A percentile compares a stretch with the other conserved stretches of the same genome.
These are phyloP conservation scores for Pelargonium fulgidum DNA, from an alignment of 441 rosid genomes.

Conservation along the genomic window DNA sequence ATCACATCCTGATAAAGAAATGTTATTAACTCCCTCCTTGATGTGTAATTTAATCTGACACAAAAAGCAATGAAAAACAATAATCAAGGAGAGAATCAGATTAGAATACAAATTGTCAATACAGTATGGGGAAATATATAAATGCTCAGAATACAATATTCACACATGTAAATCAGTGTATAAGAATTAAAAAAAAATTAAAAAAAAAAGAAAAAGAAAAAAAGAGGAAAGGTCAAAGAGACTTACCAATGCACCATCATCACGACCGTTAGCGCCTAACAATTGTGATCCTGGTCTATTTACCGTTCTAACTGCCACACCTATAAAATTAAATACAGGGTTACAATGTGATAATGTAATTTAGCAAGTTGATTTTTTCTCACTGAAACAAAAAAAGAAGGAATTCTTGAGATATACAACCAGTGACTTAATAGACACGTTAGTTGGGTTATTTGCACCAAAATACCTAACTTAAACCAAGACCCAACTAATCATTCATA, in stretches of 20 bases:
- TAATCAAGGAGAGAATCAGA: not conserved
- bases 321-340: conserved; percentile 16
- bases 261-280: conserved; percentile 25
- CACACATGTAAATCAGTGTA: conserved; percentile 10
- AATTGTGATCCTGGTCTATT: conserved; percentile 17
- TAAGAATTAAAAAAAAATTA: too few species aligned
- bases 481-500: not conserved
- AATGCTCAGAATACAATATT: conserved; percentile 8
- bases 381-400: not conserved
- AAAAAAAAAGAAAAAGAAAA: not conserved
- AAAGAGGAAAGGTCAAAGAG: conserved; percentile 10
- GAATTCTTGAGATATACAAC: not conserved
- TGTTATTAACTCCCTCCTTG: conserved; percentile 20
- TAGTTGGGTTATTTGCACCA: not conserved
- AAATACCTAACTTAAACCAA: not conserved
- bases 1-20: conserved; percentile 18
- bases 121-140: not conserved
- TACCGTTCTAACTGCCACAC: conserved; percentile 9
- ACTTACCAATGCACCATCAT: conserved; percentile 23
- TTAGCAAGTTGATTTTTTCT: not conserved
- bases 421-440: not conserved
- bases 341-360: conserved; percentile 2
- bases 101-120: not conserved
- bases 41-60: conserved; percentile 15
- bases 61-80: not conserved